Evolutionary conservation across 371 early-diverging fungal genomes (phyloP).

Genomic region (Mortierella sp.): DNA sequence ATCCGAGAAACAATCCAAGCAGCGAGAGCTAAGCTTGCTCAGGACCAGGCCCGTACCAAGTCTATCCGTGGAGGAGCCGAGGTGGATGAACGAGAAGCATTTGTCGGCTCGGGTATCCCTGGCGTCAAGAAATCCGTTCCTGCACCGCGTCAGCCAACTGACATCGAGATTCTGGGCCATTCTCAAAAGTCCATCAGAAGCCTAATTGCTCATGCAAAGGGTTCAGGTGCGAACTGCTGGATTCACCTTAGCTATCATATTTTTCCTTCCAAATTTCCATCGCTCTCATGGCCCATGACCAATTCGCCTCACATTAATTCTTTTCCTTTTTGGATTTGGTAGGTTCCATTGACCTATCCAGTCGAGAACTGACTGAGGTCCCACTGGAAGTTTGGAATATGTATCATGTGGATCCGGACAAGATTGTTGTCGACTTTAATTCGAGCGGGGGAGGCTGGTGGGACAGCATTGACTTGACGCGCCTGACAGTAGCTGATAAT

Average conservation of each 20-base stretch:
- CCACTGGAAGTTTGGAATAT: slow-evolving; percentile 74
- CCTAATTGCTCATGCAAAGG: slow-evolving; percentile 52
- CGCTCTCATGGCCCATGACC: background rate
- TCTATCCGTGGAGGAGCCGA: slow-evolving; percentile 38
- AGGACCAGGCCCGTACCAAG: slow-evolving; percentile 37
- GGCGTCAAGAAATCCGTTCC: slow-evolving; percentile 32
- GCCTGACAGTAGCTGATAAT: slow-evolving; percentile 77
- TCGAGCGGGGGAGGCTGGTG: slow-evolving; percentile 67
- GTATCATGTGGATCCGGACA: slow-evolving; percentile 70
- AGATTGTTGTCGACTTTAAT: slow-evolving; percentile 64
- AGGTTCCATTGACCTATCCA: slow-evolving; percentile 79
- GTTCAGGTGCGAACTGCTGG: slow-evolving; percentile 21
- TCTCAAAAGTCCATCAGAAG: slow-evolving; percentile 53
- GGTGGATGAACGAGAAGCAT: slow-evolving; percentile 38
- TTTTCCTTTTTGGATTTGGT: background rate
- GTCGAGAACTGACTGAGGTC: slow-evolving; percentile 66
- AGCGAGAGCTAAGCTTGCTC: slow-evolving; percentile 34
- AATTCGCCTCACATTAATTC: background rate
- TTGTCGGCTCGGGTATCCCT: slow-evolving; percentile 39
- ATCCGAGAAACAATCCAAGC: slow-evolving; percentile 52
- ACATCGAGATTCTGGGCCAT: slow-evolving; percentile 49
- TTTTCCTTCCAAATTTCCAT: background rate
- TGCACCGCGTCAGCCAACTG: slow-evolving; percentile 28
- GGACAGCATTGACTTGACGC: slow-evolving; percentile 72
- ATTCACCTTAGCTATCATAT: background rate